These are phyloP conservation scores for Ilyonectria mors-panacis DNA, from an alignment of 2,329 filamentous ascomycete genomes.

Conservation along the genomic window DNA sequence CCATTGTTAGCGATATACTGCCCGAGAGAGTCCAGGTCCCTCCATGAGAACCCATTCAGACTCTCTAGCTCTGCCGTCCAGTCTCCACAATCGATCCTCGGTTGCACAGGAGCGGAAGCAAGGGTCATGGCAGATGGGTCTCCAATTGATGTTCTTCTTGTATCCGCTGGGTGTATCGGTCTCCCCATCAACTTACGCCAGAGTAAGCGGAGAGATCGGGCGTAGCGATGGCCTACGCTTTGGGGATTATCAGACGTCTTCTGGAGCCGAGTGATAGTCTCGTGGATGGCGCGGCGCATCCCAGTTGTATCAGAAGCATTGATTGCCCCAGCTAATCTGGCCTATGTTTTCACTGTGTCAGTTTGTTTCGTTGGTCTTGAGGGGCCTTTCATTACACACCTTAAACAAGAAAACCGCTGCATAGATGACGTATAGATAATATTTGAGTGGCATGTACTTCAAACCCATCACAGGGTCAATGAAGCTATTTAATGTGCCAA, in stretches of 20 bases:
- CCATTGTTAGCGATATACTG: conserved; percentile 61
- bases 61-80: conserved; percentile 57
- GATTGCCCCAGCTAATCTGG: conserved; percentile 72
- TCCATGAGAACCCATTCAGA: conserved; percentile 73
- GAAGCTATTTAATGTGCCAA: conserved; percentile 72
- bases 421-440: conserved; percentile 75
- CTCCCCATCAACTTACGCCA: conserved; percentile 63
- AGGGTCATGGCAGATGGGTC: conserved; percentile 6
- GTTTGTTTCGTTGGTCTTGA: neutral
- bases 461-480: conserved; percentile 72
- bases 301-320: conserved; percentile 67
- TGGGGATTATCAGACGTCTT: conserved; percentile 71
- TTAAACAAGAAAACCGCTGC: conserved; percentile 77
- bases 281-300: conserved; percentile 70
- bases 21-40: conserved; percentile 72
- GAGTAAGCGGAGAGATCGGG: conserved; percentile 71
- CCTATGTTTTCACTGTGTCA: conserved; percentile 51
- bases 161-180: conserved; percentile 13
- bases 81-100: conserved; percentile 8
- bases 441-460: conserved; percentile 75
- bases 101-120: conserved; percentile 3
- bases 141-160: conserved; percentile 7
- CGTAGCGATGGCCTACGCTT: conserved; percentile 73
- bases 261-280: conserved; percentile 72
- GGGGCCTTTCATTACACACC: conserved; percentile 50